A percentile compares a stretch with the other conserved stretches of the same genome.
Conservation (phyloP, 371 early-diverging fungal species). For the Zancudomyces culisetae region DNA sequence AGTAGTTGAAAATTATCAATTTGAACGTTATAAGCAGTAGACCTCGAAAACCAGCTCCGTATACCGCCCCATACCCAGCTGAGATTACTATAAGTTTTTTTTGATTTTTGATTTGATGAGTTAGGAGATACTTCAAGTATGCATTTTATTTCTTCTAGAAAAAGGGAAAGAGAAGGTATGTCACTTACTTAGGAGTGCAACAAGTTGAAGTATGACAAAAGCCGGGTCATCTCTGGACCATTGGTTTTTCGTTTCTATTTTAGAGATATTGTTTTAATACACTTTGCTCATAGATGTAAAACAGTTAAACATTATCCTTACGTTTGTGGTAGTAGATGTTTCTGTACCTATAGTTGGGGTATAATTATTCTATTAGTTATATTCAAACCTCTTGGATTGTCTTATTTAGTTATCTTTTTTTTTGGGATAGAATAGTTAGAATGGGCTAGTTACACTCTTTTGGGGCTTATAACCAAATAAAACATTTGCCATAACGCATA, state of each 20-base stretch:
- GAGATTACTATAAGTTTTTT: constrained; percentile 4
- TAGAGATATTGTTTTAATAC: background rate
- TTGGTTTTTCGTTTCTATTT: constrained; percentile 77
- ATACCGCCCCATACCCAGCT: constrained; percentile 12
- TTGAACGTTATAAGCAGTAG: constrained; percentile 10
- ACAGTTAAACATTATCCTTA: constrained; percentile 21
- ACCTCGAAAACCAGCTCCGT: constrained; percentile 14
- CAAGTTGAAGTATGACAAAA: constrained; percentile 37
- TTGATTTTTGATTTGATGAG: no score
- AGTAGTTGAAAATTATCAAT: constrained; percentile 14
- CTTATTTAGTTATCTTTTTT: background rate
- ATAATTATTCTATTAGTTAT: background rate
- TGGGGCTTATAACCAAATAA: constrained; percentile 63
- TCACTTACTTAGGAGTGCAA: constrained; percentile 4
- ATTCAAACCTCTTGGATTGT: background rate
- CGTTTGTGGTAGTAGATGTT: constrained; percentile 86
- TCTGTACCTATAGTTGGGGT: constrained; percentile 35
- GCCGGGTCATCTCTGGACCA: constrained; percentile 93
- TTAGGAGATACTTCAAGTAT: no score
- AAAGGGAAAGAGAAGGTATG: no score
- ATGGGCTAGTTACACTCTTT: constrained; percentile 47
- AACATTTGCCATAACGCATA: constrained; percentile 84
- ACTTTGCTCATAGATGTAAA: no score
- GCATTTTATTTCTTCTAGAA: no score
- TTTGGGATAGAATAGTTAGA: background rate